Base-by-base conservation (phyloP, 1,139 yeast species). In the Diutina siamensis region DNA sequence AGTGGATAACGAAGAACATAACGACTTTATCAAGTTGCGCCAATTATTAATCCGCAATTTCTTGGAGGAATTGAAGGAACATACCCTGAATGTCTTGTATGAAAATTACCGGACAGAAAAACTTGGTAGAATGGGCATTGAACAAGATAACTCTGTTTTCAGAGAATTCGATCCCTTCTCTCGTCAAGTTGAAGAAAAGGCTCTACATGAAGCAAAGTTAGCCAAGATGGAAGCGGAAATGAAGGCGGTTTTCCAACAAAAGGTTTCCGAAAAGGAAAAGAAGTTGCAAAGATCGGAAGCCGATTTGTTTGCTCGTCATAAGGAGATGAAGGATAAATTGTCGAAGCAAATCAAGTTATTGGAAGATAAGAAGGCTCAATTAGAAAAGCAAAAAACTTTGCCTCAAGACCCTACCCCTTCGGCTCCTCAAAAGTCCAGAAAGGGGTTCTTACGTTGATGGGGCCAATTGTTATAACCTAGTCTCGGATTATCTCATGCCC, bases 201-300 rank as follows among this genome's bases (percentile, higher is more conserved):
- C 85, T 40, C 72, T 87, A 57, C 97, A 92, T 62, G 97, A 88
- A 67, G 95, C 95, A 50, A 87, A 92, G 61, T 74, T 94, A 57
- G 83, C 92, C 49, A 88, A 87, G 70, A 80, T 94, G 83, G 98
- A 94, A 68, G 78, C 88, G 34, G 97, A 92, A 67, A 88, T 94
- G 97, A 89, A 92, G 71, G 76, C 82, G 25, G 96, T 94, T 48
- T 94, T 94, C 79, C 96, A 89, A 67, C 94, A 86, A 61, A 94
- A 92, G 71, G 98, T 94, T 35, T 73, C 84, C 49, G 97, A 89
- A 67, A 94, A 94, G 80, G 99, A 94, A 66, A 86, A 88, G 74
- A 89, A 89, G 70, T 78, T 94, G 62, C 95, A 89, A 71, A 86
- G 89, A 68, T 87, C 97, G 45, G 98, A 94, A 68, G 95, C 95